Evolutionary conservation across 176 grass and related monocot genomes (phyloP), one percentile per base, ranked within the genome.

Genomic region (Phragmites australis): DNA sequence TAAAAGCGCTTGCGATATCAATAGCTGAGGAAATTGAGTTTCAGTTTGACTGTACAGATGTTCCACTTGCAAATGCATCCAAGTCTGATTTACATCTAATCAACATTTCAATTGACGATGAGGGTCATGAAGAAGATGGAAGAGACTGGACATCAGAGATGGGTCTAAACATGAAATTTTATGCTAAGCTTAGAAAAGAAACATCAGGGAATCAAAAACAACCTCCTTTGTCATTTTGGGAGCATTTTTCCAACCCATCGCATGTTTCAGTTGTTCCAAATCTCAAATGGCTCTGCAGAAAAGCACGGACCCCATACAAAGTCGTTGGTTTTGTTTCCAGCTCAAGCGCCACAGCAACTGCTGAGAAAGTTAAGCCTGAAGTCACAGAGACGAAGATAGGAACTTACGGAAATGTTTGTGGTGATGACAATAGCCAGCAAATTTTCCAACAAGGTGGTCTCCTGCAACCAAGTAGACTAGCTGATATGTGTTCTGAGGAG

Each of bases 1-100:
- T 99, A 86, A 99, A 99, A 85, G 96, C 96, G 9, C 83, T 99
- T 49, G 92, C 96, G 47, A 93, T 99, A 95, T 99, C 90, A 42
- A 82, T 99, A 76, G 96, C 96, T 46, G 96, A 99, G 83, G 96
- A 99, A 88, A 93, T 92, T 11, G 84, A 87, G 57, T 86, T 89
- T 41, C 79, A 82, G 40, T 89, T 93, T 63, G 85, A 91, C 29
- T 94, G 79, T 88, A 83, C 86, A 75, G 96, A 99, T 74, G 66
- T 90, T 75, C 82, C 90, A 74, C 72, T 95, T 71, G 84, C 69
- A 65, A 99, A 89, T 91, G 92, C 92, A 54, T 91, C 84, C 17
- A 83, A 78, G 42, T 84, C 96, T 71, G 88, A 91, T 91, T 45
- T 99, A 42, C 61, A 91, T 75, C 50, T 91, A 71, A 95, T 99